phyloP scores from a whole-genome alignment of 495 filamentous ascomycete species.

The Penicillium ochrochloron region DNA sequence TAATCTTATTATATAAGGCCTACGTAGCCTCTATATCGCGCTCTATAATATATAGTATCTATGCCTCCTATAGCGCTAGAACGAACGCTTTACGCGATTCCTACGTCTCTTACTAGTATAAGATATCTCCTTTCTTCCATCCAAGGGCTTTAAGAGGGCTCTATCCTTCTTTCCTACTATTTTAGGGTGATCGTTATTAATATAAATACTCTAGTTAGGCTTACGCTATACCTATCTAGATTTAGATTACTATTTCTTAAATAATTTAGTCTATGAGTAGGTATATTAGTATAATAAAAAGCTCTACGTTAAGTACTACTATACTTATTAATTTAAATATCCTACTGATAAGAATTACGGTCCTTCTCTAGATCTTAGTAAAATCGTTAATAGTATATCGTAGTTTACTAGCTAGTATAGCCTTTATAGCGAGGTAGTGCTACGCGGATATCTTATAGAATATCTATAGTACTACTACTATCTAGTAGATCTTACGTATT shows the following conservation, averaged over 20 bases:
- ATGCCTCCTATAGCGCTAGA: constrained; percentile 2
- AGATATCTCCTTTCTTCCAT: neutral
- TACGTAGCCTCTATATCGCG: neutral
- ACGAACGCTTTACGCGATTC: neutral
- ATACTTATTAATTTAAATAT: neutral
- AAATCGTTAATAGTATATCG: constrained; percentile 14
- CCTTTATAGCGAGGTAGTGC: no score
- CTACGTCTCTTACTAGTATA: neutral
- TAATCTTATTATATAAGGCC: neutral
- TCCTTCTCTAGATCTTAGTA: constrained; percentile 11
- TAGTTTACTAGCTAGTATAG: no score
- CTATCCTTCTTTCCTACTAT: neutral
- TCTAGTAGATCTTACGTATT: constrained; percentile 25
- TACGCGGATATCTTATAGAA: constrained; percentile 22
- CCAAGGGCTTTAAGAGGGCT: constrained; percentile 1
- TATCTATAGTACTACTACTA: constrained; percentile 27
- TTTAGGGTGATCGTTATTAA: no score
- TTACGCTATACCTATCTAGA: neutral
- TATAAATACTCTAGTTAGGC: no score
- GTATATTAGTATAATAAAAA: neutral
- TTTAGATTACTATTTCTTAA: neutral
- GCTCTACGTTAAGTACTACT: neutral
- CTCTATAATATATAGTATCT: neutral
- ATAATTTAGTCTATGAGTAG: neutral
- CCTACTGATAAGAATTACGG: constrained; percentile 19